These are phyloP conservation scores for Capsaspora owczarzaki DNA, from an alignment of 78 protist genomes.

Conservation along the genomic window DNA sequence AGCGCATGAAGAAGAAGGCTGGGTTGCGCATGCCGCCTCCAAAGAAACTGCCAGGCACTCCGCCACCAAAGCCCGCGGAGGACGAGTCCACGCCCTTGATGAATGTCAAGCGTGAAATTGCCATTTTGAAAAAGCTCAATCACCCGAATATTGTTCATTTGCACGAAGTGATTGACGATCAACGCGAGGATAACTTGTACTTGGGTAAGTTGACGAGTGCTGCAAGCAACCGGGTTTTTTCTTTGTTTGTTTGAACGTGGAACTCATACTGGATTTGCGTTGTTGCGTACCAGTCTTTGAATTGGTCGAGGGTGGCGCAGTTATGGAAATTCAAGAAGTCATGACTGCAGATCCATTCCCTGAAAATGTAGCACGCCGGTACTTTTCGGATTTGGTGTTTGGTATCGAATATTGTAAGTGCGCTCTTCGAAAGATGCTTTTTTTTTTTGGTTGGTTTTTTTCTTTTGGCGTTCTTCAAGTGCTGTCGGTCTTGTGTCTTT, in stretches of 20 bases:
- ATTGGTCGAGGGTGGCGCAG: slow-evolving; percentile 10
- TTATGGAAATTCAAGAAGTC: slow-evolving; percentile 7
- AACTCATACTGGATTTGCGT: too few species aligned
- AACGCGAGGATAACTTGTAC: slow-evolving; percentile 46
- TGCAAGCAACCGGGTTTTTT: too few species aligned
- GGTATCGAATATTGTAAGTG: slow-evolving; percentile 24
- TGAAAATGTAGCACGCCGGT: not conserved
- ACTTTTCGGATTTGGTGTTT: slow-evolving; percentile 13
- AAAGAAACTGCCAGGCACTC: too few species aligned
- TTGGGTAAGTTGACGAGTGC: slow-evolving; percentile 41
- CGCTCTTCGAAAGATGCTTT: not conserved
- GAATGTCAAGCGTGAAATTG: slow-evolving; percentile 45
- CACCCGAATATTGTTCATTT: slow-evolving; percentile 63
- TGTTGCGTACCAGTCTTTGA: slow-evolving; percentile 14
- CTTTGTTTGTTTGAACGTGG: not conserved
- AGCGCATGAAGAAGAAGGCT: too few species aligned
- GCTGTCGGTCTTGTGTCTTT: too few species aligned
- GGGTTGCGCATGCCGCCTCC: too few species aligned
- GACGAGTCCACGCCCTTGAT: not conserved
- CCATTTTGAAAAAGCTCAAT: slow-evolving; percentile 53
- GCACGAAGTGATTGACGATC: slow-evolving; percentile 75
- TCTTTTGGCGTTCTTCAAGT: not conserved
- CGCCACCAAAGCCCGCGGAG: too few species aligned
- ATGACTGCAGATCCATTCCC: not conserved
- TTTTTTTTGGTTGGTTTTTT: not conserved